Evolutionary conservation across 805 yeast genomes (phyloP), one percentile per base, ranked within the genome.

Genomic region (Trichomonascus vanleenenianus): DNA sequence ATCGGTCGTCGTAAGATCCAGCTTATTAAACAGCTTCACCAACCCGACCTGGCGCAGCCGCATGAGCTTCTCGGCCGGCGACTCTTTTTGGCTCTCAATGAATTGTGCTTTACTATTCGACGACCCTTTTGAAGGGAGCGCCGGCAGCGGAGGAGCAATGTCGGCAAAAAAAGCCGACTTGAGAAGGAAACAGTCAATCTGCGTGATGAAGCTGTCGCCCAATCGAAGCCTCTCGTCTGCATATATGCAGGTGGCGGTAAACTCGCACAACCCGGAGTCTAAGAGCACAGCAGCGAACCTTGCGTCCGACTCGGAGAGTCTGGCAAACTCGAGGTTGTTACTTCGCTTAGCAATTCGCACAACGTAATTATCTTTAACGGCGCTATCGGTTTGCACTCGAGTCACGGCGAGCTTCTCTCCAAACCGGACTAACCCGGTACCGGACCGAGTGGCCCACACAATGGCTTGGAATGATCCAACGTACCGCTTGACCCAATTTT

Each of bases 191-290:
- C 87, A 76, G 54, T 86, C 85, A 3, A 85, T 63, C 55, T 81
- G 85, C 0, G 87, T 67, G 18, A 76, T 69, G 56, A 89, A 81
- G 1, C 82, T 71, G 56, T 87, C 95, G 2, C 97, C 97, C 1
- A 80, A 75, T 8, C 83, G 70, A 30, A 88, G 59, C 27, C 79
- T 60, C 9, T 68, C 66, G 15, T 80, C 83, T 36, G 81, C 76
- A 56, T 72, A 76, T 6, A 83, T 70, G 31, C 85, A 70, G 0
- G 76, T 71, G 1, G 78, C 78, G 34, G 74, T 74, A 53, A 85
- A 79, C 1, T 59, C 57, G 34, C 83, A 74, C 2, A 78, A 68
- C 6, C 70, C 67, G 8, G 74, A 61, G 44, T 77, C 84, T 2
- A 85, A 45, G 30, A 88, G 67, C 0, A 94, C 87, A 2, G 81